Conservation (phyloP, 108 stramenopile species). For the Skeletonema potamos region DNA sequence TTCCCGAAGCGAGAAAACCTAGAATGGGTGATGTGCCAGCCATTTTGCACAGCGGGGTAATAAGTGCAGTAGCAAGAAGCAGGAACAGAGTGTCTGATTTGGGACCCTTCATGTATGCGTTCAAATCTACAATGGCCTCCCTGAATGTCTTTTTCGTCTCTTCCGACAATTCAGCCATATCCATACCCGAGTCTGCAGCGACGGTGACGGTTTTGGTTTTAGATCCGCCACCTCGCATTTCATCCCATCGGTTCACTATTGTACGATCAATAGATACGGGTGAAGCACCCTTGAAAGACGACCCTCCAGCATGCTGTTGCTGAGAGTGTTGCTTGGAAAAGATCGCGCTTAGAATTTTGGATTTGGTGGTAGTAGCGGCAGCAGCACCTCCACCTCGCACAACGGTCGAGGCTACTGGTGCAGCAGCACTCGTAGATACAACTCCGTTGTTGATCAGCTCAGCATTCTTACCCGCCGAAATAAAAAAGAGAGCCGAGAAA, state of each 20-base stretch:
- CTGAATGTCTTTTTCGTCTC: slow-evolving; percentile 56
- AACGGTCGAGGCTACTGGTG: not conserved
- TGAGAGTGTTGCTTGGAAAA: slow-evolving; percentile 6
- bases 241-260: slow-evolving; percentile 38
- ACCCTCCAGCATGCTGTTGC: not conserved
- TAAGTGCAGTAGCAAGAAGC: slow-evolving; percentile 84
- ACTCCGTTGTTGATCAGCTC: not conserved
- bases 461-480: slow-evolving; percentile 1
- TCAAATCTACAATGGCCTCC: slow-evolving; percentile 62
- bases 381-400: not conserved
- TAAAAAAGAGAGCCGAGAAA: slow-evolving; percentile 19
- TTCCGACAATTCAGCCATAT: slow-evolving; percentile 19
- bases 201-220: no score
- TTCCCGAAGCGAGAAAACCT: slow-evolving; percentile 90
- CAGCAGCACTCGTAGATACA: not conserved
- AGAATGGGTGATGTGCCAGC: slow-evolving; percentile 89
- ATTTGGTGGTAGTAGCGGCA: not conserved
- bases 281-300: not conserved
- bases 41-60: slow-evolving; percentile 88
- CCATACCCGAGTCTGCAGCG: slow-evolving; percentile 4
- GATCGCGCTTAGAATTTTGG: slow-evolving; percentile 3
- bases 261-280: slow-evolving; percentile 24
- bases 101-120: slow-evolving; percentile 76
- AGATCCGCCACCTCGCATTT: slow-evolving; percentile 19
- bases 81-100: slow-evolving; percentile 88